Evolutionary conservation across 2,329 filamentous ascomycete genomes (phyloP).

Genomic region (Colletotrichum kahawae): DNA sequence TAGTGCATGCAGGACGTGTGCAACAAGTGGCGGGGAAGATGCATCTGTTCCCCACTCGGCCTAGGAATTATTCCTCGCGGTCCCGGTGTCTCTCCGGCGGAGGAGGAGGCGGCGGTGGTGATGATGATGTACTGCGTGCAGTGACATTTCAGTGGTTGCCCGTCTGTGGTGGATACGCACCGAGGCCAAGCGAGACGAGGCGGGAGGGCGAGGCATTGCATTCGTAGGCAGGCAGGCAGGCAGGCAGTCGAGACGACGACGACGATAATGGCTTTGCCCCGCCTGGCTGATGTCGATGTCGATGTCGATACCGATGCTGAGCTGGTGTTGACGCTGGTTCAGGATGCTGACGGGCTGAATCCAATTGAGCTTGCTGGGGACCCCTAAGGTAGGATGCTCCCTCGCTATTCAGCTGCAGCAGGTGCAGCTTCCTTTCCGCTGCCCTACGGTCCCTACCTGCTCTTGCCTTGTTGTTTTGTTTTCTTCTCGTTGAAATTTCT

Average conservation of each 20-base stretch:
- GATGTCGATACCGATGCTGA: not conserved
- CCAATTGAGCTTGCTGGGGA: not conserved
- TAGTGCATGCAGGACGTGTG: not conserved
- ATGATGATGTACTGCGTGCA: not conserved
- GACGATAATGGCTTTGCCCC: not conserved
- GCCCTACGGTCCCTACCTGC: not conserved
- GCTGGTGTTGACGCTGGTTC: not conserved
- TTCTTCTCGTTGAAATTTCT: not conserved
- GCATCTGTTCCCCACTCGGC: not conserved
- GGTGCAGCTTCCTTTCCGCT: not conserved
- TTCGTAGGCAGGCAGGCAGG: not conserved
- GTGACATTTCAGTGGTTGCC: not conserved
- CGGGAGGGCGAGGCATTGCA: not conserved
- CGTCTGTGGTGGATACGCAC: not conserved
- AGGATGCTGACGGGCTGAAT: not conserved
- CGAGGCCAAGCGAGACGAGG: not conserved
- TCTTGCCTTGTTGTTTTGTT: not conserved
- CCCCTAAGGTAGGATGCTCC: not conserved
- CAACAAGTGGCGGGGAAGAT: not conserved
- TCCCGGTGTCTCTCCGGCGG: not conserved
- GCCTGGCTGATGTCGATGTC: not conserved
- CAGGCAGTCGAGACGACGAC: not conserved
- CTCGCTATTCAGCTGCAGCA: not conserved
- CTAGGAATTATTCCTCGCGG: not conserved
- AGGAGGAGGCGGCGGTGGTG: not conserved